Evolutionary conservation across 23 red algal genomes (phyloP), one percentile per base, ranked within the genome.

Genomic region (Gracilaria domingensis): DNA sequence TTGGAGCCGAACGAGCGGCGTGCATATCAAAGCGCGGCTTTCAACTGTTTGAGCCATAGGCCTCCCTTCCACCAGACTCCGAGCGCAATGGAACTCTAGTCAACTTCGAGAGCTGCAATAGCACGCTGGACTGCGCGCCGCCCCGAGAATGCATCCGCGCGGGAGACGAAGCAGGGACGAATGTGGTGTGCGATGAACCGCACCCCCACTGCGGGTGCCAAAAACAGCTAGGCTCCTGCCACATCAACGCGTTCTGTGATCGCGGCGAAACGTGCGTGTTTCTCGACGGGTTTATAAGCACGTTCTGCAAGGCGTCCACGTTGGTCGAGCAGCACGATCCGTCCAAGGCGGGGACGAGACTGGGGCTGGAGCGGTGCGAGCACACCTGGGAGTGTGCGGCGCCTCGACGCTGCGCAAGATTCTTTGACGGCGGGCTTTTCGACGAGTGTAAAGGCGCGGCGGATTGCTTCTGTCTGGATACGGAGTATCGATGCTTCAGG

Each of bases 381-480:
- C 33, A 67, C 33, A 67, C 62, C 1, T 33, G 62, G 62, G 62
- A 67, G 33, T 67, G 62, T 30, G 11, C 11, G 9, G 24, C 62
- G 5, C 62, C 62, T 18, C 32, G 62, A 67, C 5, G 62, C 1
- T 67, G 62, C 33, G 62, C 62, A 2, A 33, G 62, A 67, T 67
- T 67, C 20, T 29, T 8, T 67, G 62, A 67, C 8, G 20, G 12
- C 5, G 62, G 62, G 24, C 62, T 67, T 12, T 67, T 67, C 24
- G 62, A 67, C 17, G 62, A 67, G 24, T 67, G 62, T 25, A 29
- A 67, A 2, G 62, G 20, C 3, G 16, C 8, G 7, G 11, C 16
- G 24, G 24, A 67, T 36, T 67, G 62, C 62, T 67, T 67, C 24
- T 67, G 62, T 16, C 62, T 67, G 2, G 62, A 67, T 36, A 67